Base-by-base conservation (phyloP, 1,284 basidiomycete genomes). In the Trichosporon sp. region DNA sequence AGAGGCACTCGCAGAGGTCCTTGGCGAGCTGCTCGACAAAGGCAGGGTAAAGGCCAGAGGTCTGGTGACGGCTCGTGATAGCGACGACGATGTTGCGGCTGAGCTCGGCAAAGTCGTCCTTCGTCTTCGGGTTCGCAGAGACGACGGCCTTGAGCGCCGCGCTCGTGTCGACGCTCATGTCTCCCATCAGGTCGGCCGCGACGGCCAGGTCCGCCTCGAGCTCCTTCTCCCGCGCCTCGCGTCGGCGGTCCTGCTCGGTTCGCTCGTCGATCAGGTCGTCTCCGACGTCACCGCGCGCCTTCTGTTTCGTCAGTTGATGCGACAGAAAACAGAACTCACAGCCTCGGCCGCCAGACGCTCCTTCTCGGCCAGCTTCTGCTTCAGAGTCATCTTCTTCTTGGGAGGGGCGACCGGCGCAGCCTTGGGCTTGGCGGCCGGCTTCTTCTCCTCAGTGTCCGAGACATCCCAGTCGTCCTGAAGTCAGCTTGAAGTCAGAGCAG, bases 391-490 rank as follows among this genome's bases (percentile, higher is more conserved):
- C 82, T 93, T 95, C 83, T 95, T 95, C 83, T 91, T 92, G 2
- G 87, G 85, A 1, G 89, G 87, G 21, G 88, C 86, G 52, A 82
- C 83, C 0, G 85, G 74, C 40, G 81, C 82, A 0, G 85, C 75
- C 19, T 80, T 77, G 57, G 59, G 59, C 36, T 54, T 56, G 13
- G 83, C 75, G 0, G 82, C 71, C 56, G 81, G 66, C 19, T 84
- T 81, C 62, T 86, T 85, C 66, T 85, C 82, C 68, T 87, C 85
- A 62, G 90, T 89, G n/a, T 89, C 88, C 5, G 90, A 91, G 49
- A 85, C 90, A 70, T 97, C 94, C 94, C 93, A 96, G 79, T 95
- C 92, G 76, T 91, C 92, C 90, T 95, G 64, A 13, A 27, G 61
- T 64, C 11, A 65, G 62, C 59, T 23, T 46, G 16, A 13, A 2